These are phyloP conservation scores for Saccharomyces eubayanus DNA, from an alignment of 805 yeast species.

Conservation along the genomic window DNA sequence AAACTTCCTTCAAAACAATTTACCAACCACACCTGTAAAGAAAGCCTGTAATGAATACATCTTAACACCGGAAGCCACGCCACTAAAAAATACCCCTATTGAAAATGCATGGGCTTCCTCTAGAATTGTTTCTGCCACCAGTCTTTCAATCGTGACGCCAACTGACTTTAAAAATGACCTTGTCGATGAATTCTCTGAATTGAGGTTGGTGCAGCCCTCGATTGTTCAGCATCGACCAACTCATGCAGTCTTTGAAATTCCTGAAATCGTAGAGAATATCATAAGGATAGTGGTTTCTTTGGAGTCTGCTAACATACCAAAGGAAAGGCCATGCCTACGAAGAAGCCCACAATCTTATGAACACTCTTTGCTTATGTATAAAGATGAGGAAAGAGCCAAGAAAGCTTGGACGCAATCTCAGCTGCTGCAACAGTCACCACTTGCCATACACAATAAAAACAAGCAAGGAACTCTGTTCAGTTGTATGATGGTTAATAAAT, in stretches of 20 bases:
- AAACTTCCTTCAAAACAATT: neutral
- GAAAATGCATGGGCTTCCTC: constrained; percentile 3
- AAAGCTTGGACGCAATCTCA: constrained; percentile 33
- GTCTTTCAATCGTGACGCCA: constrained; percentile 7
- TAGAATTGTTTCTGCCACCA: constrained; percentile 6
- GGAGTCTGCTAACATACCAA: constrained; percentile 43
- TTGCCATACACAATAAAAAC: neutral
- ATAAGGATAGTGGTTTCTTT: constrained; percentile 31
- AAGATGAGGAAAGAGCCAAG: constrained; percentile 41
- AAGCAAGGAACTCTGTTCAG: constrained; percentile 36
- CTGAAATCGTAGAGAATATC: constrained; percentile 64
- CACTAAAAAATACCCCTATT: neutral
- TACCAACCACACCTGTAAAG: neutral
- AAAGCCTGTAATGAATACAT: neutral
- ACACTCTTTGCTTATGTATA: constrained; percentile 63
- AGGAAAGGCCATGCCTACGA: constrained; percentile 49
- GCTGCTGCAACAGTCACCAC: neutral
- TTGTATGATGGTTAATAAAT: constrained; percentile 60
- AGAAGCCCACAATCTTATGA: constrained; percentile 60
- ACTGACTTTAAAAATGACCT: neutral
- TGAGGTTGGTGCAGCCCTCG: constrained; percentile 1
- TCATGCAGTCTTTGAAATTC: constrained; percentile 54
- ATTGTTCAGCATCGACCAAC: neutral
- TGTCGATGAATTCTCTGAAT: constrained; percentile 7
- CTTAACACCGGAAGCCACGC: constrained; percentile 3